Percentiles rank a stretch among this genome's conserved stretches.
These are phyloP conservation scores for Raphanus sativus DNA, from an alignment of 345 rosid species.

Conservation along the genomic window DNA sequence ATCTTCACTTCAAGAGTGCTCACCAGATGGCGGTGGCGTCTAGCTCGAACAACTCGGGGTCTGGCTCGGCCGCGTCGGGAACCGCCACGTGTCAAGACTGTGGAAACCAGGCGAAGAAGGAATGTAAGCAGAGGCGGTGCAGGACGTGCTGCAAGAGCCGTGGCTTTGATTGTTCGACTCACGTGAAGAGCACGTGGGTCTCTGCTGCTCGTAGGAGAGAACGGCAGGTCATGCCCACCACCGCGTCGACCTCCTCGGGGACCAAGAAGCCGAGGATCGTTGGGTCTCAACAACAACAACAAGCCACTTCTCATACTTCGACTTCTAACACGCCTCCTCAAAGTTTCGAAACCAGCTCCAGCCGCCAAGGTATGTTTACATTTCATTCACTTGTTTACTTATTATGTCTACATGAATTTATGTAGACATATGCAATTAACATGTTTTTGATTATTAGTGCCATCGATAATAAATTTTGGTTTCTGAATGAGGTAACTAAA, in stretches of 20 bases:
- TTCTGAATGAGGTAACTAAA: neutral
- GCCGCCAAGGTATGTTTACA: conserved; percentile 66
- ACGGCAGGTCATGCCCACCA: conserved; percentile 63
- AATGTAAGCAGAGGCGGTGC: conserved; percentile 79
- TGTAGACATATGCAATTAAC: neutral
- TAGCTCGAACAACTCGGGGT: conserved; percentile 36
- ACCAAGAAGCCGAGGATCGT: conserved; percentile 76
- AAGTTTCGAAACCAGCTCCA: conserved; percentile 88
- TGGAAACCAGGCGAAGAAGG: conserved; percentile 98
- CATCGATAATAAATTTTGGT: neutral
- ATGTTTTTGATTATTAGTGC: no score
- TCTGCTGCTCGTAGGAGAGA: conserved; percentile 88
- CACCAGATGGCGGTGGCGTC: conserved; percentile 25
- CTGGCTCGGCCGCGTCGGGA: conserved; percentile 51
- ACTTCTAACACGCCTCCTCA: conserved; percentile 89
- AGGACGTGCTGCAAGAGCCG: conserved; percentile 95
- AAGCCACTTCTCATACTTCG: conserved; percentile 85
- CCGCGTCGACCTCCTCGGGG: conserved; percentile 66
- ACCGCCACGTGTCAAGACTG: conserved; percentile 88
- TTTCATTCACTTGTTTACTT: neutral
- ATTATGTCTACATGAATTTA: conserved; percentile 4
- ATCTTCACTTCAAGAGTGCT: conserved; percentile 46
- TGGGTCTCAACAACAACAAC: conserved; percentile 68
- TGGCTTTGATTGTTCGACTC: conserved; percentile 85
- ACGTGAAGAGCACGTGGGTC: conserved; percentile 99